Conservation (phyloP, 1,139 yeast species). For the Geotrichum fermentans region DNA sequence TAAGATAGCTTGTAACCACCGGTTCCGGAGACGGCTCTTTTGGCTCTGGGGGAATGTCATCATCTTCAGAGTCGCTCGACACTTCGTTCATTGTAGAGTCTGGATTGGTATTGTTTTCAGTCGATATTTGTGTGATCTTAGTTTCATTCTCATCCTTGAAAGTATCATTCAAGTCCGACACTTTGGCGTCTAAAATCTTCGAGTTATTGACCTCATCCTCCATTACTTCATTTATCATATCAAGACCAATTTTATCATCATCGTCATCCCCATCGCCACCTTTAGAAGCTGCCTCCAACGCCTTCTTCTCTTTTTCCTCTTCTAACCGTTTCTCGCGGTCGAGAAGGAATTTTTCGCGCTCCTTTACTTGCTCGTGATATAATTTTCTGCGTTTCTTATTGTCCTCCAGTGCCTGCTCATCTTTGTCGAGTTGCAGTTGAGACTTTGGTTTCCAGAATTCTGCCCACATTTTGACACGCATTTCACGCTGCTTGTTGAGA, state of each 20-base stretch:
- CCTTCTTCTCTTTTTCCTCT: constrained; percentile 15
- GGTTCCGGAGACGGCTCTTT: constrained; percentile 23
- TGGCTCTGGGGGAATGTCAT: constrained; percentile 11
- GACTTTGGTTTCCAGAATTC: constrained; percentile 33
- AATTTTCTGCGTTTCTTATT: constrained; percentile 16
- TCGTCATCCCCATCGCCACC: constrained; percentile 17
- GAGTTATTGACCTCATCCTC: constrained; percentile 2
- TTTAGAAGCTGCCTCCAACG: constrained; percentile 16
- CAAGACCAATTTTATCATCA: constrained; percentile 21
- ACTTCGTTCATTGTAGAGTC: constrained; percentile 2
- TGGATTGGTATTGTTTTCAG: constrained; percentile 3
- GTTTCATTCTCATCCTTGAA: constrained; percentile 16
- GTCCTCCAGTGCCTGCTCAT: constrained; percentile 18
- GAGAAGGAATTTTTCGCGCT: constrained; percentile 4
- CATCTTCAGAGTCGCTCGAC: constrained; percentile 4
- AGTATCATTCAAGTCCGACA: constrained; percentile 15
- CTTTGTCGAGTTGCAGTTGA: constrained; percentile 23
- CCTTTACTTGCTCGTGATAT: constrained; percentile 13
- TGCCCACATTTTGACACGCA: constrained; percentile 33
- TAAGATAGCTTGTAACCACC: constrained; percentile 11
- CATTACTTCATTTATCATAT: constrained; percentile 9
- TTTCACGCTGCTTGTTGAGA: constrained; percentile 29
- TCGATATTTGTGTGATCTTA: constrained; percentile 10
- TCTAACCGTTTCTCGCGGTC: constrained; percentile 13
- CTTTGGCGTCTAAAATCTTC: constrained; percentile 12